Percentiles rank a stretch among this genome's conserved stretches.
These are phyloP conservation scores for Volvox reticuliferus DNA, from an alignment of 139 green algal genomes.

Conservation along the genomic window DNA sequence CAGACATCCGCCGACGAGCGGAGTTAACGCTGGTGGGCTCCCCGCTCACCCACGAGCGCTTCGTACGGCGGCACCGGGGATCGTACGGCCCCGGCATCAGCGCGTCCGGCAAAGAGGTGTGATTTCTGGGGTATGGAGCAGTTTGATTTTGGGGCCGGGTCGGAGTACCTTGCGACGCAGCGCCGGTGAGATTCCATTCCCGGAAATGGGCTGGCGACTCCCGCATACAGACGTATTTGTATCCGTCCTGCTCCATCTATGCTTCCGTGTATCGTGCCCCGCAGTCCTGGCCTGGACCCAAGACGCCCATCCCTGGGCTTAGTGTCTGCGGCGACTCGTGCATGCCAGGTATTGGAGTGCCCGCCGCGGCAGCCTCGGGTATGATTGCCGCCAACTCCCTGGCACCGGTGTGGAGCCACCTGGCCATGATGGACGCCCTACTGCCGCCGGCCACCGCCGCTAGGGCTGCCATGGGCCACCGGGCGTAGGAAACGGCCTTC, in stretches of 20 bases:
- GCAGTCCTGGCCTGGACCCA: conserved; percentile 78
- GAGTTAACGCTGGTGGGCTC: conserved; percentile 83
- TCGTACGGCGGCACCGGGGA: conserved; percentile 76
- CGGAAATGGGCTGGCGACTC: too few relatives aligned
- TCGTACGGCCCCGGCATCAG: conserved; percentile 84
- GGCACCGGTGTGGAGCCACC: conserved; percentile 75
- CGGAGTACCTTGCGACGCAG: too few relatives aligned
- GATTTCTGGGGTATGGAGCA: too few relatives aligned
- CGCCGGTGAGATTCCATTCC: too few relatives aligned
- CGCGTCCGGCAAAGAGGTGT: conserved; percentile 52
- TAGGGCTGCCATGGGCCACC: not conserved
- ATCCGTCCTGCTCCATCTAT: not conserved
- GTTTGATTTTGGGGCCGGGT: too few relatives aligned
- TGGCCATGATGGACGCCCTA: conserved; percentile 77
- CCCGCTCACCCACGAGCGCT: conserved; percentile 86
- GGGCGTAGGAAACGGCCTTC: too few relatives aligned
- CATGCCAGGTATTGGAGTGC: conserved; percentile 95
- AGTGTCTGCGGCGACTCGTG: conserved; percentile 84
- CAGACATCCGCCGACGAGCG: conserved; percentile 76
- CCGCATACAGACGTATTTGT: too few relatives aligned
- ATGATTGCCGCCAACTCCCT: conserved; percentile 90
- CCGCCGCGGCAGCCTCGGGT: conserved; percentile 86
- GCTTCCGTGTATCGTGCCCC: not conserved
- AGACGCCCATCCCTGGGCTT: conserved; percentile 76
- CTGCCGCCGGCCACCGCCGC: conserved; percentile 12